Evolutionary conservation across 2,329 filamentous ascomycete genomes (phyloP).

Genomic region (Calonectria pteridis): DNA sequence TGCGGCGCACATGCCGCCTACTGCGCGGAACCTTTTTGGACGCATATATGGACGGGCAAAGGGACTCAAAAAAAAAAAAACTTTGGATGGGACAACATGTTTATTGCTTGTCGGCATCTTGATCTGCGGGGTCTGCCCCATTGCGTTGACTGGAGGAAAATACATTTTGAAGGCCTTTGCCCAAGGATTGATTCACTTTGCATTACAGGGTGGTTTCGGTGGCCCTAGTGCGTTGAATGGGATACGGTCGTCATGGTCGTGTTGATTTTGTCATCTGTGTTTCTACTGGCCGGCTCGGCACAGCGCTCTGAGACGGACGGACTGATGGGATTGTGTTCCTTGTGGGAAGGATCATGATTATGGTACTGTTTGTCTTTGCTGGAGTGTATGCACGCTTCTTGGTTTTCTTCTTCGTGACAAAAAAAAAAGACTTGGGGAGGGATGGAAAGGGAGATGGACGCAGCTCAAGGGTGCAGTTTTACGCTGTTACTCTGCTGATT

Average conservation of each 20-base stretch:
- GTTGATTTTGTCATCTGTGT: conserved; percentile 33
- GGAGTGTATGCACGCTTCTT: conserved; percentile 29
- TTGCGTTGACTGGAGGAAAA: conserved; percentile 12
- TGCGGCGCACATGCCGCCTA: conserved; percentile 40
- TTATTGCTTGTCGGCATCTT: conserved; percentile 15
- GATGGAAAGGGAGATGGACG: conserved; percentile 26
- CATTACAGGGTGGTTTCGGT: conserved; percentile 14
- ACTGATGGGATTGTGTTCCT: conserved; percentile 33
- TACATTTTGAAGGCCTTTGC: conserved; percentile 1
- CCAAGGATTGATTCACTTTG: conserved; percentile 8
- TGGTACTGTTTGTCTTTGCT: conserved; percentile 36
- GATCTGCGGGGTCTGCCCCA: conserved; percentile 3
- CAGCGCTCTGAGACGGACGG: conserved; percentile 36
- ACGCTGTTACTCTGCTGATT: conserved; percentile 39
- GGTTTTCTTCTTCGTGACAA: conserved; percentile 29
- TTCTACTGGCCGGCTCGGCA: conserved; percentile 30
- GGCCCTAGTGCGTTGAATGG: conserved; percentile 17
- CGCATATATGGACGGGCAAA: conserved; percentile 20
- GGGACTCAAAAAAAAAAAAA: conserved; percentile 25
- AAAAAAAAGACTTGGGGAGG: conserved; percentile 23
- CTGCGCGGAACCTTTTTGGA: conserved; percentile 31
- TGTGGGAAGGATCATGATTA: conserved; percentile 34
- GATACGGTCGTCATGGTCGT: conserved; percentile 1
- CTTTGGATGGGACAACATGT: conserved; percentile 1
- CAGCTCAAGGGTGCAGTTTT: conserved; percentile 33